phyloP scores from a whole-genome alignment of 805 yeast genomes.

The Candida berthetii region DNA sequence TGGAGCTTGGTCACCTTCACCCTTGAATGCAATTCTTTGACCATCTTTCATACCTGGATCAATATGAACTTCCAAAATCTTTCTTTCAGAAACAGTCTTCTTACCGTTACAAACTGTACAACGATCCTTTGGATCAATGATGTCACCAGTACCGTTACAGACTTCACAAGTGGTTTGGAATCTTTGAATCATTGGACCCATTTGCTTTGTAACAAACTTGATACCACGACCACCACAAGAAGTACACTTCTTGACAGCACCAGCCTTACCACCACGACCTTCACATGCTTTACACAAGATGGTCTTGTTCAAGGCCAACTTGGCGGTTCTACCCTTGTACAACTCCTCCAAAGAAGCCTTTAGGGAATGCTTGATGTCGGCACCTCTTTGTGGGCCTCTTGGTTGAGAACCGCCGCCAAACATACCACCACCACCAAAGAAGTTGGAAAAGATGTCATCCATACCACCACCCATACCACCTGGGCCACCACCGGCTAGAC shows the following conservation, averaged over 20 bases:
- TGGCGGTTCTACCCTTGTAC: slow-evolving; percentile 89
- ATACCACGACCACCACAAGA: slow-evolving; percentile 90
- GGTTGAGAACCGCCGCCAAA: slow-evolving; percentile 57
- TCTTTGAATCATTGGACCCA: slow-evolving; percentile 99
- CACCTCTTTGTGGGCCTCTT: slow-evolving; percentile 83
- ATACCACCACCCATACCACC: slow-evolving; percentile 62
- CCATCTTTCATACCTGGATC: slow-evolving; percentile 98
- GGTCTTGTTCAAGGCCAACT: slow-evolving; percentile 90
- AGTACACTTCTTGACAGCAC: slow-evolving; percentile 80
- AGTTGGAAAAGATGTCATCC: slow-evolving; percentile 74
- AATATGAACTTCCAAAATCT: slow-evolving; percentile 88
- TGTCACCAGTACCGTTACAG: slow-evolving; percentile 91
- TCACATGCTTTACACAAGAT: slow-evolving; percentile 83
- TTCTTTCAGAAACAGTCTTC: slow-evolving; percentile 82
- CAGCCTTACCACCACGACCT: slow-evolving; percentile 95
- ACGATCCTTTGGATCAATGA: slow-evolving; percentile 78
- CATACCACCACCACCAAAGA: slow-evolving; percentile 73
- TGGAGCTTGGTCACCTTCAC: slow-evolving; percentile 98
- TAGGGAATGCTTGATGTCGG: slow-evolving; percentile 86
- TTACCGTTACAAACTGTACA: slow-evolving; percentile 87
- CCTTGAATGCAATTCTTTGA: slow-evolving; percentile 82
- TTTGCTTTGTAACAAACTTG: slow-evolving; percentile 89
- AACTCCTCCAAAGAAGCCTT: slow-evolving; percentile 86
- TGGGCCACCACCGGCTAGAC: slow-evolving; percentile 74
- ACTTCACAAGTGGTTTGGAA: slow-evolving; percentile 91